Evolutionary conservation across 208 protist genomes (phyloP).

Genomic region (Leishmania braziliensis): DNA sequence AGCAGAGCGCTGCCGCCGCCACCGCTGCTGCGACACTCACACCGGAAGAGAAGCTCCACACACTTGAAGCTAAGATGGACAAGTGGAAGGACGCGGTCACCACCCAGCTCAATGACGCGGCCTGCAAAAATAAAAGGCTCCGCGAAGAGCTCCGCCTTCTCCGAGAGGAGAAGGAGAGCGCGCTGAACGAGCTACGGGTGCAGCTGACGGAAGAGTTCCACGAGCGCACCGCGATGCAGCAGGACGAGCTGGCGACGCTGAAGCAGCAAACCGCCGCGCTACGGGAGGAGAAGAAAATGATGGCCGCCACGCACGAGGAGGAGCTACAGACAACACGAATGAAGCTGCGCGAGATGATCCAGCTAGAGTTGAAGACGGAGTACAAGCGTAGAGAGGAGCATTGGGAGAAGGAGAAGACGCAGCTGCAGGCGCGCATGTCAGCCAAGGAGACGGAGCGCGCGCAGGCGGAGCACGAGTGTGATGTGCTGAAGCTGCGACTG

Average conservation of each 20-base stretch:
- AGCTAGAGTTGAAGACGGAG: slow-evolving; percentile 26
- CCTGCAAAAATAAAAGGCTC: slow-evolving; percentile 72
- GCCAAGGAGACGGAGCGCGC: slow-evolving; percentile 37
- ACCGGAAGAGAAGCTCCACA: slow-evolving; percentile 42
- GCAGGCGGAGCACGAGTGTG: slow-evolving; percentile 32
- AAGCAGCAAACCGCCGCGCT: slow-evolving; percentile 32
- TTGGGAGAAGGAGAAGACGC: slow-evolving; percentile 33
- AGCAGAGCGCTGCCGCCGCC: background rate
- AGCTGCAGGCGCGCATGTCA: slow-evolving; percentile 30
- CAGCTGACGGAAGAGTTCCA: slow-evolving; percentile 72
- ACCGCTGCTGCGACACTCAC: slow-evolving; percentile 2
- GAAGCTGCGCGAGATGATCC: slow-evolving; percentile 29
- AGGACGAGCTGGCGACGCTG: slow-evolving; percentile 55
- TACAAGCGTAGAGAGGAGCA: slow-evolving; percentile 28
- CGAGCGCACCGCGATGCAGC: slow-evolving; percentile 60
- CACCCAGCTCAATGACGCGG: slow-evolving; percentile 60
- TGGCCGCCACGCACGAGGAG: slow-evolving; percentile 46
- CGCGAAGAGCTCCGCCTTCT: slow-evolving; percentile 58
- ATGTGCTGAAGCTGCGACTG: slow-evolving; percentile 24
- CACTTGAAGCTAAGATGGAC: slow-evolving; percentile 52
- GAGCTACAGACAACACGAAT: slow-evolving; percentile 33
- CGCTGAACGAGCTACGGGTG: slow-evolving; percentile 48
- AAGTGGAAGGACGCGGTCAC: slow-evolving; percentile 68
- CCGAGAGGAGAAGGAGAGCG: slow-evolving; percentile 31
- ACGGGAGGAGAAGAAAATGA: slow-evolving; percentile 45